Evolutionary conservation across 2,329 filamentous ascomycete genomes (phyloP).

Genomic region (Chrysoporthe deuterocubensis): DNA sequence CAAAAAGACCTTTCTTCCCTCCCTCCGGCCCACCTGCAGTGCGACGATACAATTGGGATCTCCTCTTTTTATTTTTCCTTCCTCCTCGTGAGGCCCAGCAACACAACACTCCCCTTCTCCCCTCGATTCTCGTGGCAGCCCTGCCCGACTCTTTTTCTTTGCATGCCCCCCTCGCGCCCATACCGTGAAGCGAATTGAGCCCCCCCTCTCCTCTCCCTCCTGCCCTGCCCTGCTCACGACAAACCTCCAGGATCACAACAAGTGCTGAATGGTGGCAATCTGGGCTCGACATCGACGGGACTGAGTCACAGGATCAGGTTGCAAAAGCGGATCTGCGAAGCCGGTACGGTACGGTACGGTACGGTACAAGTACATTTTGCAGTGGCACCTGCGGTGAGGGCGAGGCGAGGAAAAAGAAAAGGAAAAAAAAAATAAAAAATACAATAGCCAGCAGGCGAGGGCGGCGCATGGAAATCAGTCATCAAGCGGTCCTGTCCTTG

Average conservation of each 20-base stretch:
- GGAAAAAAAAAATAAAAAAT: background rate
- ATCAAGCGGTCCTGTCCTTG: conserved; percentile 13
- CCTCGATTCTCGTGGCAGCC: conserved; percentile 21
- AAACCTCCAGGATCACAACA: background rate
- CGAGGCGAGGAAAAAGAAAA: conserved; percentile 12
- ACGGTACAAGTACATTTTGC: background rate
- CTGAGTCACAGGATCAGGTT: conserved; percentile 1
- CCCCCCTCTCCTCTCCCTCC: background rate
- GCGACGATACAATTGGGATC: background rate
- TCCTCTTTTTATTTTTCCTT: background rate
- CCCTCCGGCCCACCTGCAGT: conserved; percentile 18
- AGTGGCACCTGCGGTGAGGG: conserved; percentile 1
- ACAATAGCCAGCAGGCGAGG: background rate
- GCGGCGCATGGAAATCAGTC: conserved; percentile 13
- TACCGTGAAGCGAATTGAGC: conserved; percentile 12
- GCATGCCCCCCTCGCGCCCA: conserved; percentile 13
- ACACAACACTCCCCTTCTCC: conserved; percentile 16
- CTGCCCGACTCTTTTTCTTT: conserved; percentile 20
- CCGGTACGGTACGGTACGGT: background rate
- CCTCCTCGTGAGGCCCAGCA: conserved; percentile 20
- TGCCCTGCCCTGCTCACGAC: background rate
- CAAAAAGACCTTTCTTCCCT: conserved; percentile 19
- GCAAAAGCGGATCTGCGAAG: background rate
- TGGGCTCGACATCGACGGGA: background rate
- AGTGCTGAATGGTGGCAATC: background rate